Evolutionary conservation across 1,284 basidiomycete species (phyloP), one percentile per base, ranked within the genome.

Genomic region (Melampsora larici-populina): DNA sequence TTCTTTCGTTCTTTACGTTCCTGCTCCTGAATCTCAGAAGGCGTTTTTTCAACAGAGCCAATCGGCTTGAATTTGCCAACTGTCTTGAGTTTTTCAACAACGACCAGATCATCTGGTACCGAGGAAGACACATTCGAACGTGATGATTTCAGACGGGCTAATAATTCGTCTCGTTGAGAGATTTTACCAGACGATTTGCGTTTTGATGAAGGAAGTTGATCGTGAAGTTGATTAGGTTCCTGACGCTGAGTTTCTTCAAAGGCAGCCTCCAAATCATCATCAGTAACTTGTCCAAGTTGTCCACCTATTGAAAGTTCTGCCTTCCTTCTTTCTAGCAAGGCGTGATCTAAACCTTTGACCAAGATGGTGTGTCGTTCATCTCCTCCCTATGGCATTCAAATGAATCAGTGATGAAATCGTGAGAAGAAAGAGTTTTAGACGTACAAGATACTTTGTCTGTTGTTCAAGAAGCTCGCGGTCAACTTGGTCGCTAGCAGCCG

Each of bases 281-380:
- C 76, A 33, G 74, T 77, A 7, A 70, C 67, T 70, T 66, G 62
- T 8, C 51, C 76, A 26, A 78, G 69, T 58, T 40, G 60, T 13
- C 76, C 76, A 43, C 49, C 51, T 26, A 55, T 33, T 43, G 69
- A 65, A 21, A 78, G 49, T 36, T 78, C 76, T 15, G 76, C 76
- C 21, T 78, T 78, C 21, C 76, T 70, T 49, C 76, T 78, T 60
- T 78, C 76, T 36, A 78, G 49, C 26, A 78, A 62, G 17, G 76
- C 76, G 33, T 71, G 76, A 67, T 78, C 76, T 49, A 78, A 40
- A 21, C 76, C 76, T 46, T 78, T 78, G 8, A 78, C 76, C 13
- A 78, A 68, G 63, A 78, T 78, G 7, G 76, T 78, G 24, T 78
- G 76, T 21, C 76, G 69, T 58, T 78, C 76, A 71, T 78, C 76